Percentiles rank a stretch among this genome's conserved stretches.
phyloP scores from a whole-genome alignment of 2,329 filamentous ascomycete genomes.

The Sporothrix variecibatus region DNA sequence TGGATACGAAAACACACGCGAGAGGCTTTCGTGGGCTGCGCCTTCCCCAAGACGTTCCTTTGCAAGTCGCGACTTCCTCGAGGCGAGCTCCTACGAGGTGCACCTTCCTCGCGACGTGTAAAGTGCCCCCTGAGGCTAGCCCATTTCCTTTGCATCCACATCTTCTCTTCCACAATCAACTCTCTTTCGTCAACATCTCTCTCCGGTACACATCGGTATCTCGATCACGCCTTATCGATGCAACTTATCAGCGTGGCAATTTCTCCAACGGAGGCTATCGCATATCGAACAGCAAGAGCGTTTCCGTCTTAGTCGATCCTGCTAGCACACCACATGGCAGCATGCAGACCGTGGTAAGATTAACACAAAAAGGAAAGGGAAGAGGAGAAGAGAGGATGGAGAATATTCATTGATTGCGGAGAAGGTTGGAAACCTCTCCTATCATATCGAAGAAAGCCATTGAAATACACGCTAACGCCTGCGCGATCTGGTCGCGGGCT shows the following conservation, averaged over 20 bases:
- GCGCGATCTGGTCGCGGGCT: not conserved
- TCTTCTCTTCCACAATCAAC: not conserved
- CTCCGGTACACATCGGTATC: not conserved
- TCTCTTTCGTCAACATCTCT: not conserved
- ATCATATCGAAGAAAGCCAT: not conserved
- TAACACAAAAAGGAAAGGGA: not conserved
- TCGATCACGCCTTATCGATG: not conserved
- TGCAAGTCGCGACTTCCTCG: not conserved
- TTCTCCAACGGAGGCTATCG: not conserved
- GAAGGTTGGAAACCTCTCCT: not conserved
- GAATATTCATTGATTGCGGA: not conserved
- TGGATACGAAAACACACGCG: not conserved
- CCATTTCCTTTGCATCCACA: not conserved
- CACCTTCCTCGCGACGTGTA: not conserved
- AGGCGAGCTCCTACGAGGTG: not conserved
- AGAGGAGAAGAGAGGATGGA: not conserved
- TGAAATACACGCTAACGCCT: not conserved
- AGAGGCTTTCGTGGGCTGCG: not conserved
- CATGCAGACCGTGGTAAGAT: conserved; percentile 1
- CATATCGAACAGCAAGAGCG: not conserved
- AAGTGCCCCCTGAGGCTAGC: not conserved
- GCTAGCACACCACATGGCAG: not conserved
- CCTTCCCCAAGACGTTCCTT: not conserved
- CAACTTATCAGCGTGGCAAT: not conserved
- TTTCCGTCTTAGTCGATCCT: not conserved